Base-by-base conservation (phyloP, 108 stramenopile genomes). In the Discostella stelligeroides region DNA sequence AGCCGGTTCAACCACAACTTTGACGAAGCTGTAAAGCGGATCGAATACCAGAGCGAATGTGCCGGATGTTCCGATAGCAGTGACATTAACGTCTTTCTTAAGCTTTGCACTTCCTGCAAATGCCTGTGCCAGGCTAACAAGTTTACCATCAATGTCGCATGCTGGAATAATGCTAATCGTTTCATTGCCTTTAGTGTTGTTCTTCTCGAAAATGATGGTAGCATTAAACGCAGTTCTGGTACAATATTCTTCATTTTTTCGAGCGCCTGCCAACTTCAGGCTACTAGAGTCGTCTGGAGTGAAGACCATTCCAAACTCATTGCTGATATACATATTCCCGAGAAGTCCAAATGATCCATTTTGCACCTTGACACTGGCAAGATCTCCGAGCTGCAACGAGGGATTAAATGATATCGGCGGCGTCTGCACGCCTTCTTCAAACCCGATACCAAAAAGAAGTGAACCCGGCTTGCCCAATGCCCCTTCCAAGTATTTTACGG, bases 371-470 rank as follows among this genome's bases (percentile, higher is more conserved):
- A 79, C 23, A 25, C 47, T 53, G 25, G 66, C 34, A 17, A 79
- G 72, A 39, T 79, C 77, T 21, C 77, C 77, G 13, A 79, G 54
- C 21, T 27, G 29, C 12, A 65, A 50, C 28, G 70, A 13, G 12
- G 70, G 21, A 43, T 38, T 67, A 29, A 72, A 66, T 20, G 54
- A 58, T 37, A 73, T 54, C 17, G 53, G 40, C 40, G 55, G 47
- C 0, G 25, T 43, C 47, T 72, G 56, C 53, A 53, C 24, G 51
- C 24, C 2, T 24, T 1, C 14, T 25, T 61, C 41, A 54, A 79
- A 63, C 30, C 28, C 53, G 6, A 79, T 66, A 25, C 54, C 72
- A 55, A 73, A 40, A 20, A 73, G 40, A 46, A 73, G 63, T 23
- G 24, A 25, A 25, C 70, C 70, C 20, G 45, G 29, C 4, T 34